Evolutionary conservation across 257 asterid species (phyloP).

Genomic region (Ajuga chamaepitys): DNA sequence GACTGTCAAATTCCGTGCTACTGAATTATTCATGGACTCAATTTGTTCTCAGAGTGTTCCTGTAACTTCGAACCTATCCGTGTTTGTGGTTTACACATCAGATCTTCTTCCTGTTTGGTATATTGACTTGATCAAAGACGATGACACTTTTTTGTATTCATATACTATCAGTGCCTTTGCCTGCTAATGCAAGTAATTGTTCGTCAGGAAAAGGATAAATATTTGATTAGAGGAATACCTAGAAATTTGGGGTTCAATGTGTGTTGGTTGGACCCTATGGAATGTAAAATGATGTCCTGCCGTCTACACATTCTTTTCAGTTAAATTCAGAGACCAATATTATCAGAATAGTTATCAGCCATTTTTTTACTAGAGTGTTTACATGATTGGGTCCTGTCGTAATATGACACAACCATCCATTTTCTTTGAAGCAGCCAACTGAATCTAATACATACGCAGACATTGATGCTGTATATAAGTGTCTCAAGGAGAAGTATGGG

Average conservation of each 20-base stretch:
- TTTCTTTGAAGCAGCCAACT: constrained; percentile 83
- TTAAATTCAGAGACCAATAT: not conserved
- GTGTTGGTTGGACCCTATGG: not conserved
- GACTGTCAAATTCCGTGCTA: not conserved
- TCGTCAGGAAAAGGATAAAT: not conserved
- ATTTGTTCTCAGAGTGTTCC: not conserved
- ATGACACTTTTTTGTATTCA: not conserved
- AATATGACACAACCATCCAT: constrained; percentile 35
- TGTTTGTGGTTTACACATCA: not conserved
- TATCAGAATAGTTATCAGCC: not conserved
- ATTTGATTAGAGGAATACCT: not conserved
- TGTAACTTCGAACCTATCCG: not conserved
- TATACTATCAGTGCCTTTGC: not conserved
- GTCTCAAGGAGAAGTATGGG: constrained; percentile 92
- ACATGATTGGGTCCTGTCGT: constrained; percentile 5
- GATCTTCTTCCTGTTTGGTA: not conserved
- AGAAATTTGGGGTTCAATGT: not conserved
- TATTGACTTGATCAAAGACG: not conserved
- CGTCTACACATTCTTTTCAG: not conserved
- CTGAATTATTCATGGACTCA: not conserved
- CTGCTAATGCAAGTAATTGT: not conserved
- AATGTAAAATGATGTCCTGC: not conserved
- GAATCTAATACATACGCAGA: constrained; percentile 97
- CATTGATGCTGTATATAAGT: constrained; percentile 95
- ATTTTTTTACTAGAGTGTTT: constrained; percentile 5